Evolutionary conservation across 805 yeast genomes (phyloP).

Genomic region (Teunomyces atbi): DNA sequence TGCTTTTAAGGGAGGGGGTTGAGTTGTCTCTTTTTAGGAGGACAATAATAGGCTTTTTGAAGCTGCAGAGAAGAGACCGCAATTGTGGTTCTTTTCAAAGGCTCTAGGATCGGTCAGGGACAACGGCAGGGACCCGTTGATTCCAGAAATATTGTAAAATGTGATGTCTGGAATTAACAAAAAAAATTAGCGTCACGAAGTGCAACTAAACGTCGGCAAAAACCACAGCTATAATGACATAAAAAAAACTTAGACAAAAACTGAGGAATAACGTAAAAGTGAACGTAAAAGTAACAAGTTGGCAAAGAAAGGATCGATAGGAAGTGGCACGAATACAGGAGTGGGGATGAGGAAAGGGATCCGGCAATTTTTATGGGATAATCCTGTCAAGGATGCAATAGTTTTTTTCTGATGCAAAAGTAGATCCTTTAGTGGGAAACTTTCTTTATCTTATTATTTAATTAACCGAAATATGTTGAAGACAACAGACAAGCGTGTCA

Average conservation of each 20-base stretch:
- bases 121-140: neutral
- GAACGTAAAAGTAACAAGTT: neutral
- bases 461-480: neutral
- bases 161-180: neutral
- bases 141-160: neutral
- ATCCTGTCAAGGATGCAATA: neutral
- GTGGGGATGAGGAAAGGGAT: too few relatives aligned
- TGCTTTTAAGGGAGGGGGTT: neutral
- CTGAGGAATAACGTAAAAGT: neutral
- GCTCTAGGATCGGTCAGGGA: too few relatives aligned
- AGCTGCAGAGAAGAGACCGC: too few relatives aligned
- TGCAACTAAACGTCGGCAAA: conserved; percentile 2
- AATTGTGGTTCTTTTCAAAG: too few relatives aligned
- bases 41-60: too few relatives aligned
- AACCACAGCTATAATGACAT: conserved; percentile 2
- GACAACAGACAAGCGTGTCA: neutral
- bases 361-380: neutral
- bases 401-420: neutral
- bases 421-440: neutral
- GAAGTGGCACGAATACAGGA: too few relatives aligned
- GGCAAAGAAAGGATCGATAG: neutral
- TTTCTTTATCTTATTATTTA: neutral
- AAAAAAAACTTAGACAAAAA: conserved; percentile 1
- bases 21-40: too few relatives aligned
- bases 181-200: neutral